phyloP scores from a whole-genome alignment of 768 basidiomycete species.

The Chalciporus chontae region DNA sequence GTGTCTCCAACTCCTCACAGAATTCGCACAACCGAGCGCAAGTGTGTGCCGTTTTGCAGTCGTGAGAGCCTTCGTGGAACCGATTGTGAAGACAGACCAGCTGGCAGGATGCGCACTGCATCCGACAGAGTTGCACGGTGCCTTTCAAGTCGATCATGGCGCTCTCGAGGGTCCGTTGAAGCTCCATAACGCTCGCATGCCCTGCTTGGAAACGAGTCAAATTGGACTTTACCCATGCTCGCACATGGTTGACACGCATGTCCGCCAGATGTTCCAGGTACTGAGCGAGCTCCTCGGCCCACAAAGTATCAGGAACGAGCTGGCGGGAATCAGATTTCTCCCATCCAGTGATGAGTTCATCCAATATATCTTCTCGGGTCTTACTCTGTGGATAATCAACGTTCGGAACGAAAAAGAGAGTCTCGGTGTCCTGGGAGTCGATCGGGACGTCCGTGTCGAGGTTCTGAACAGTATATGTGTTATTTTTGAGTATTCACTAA shows the following conservation, averaged over 20 bases:
- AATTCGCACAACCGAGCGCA: slow-evolving; percentile 46
- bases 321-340: slow-evolving; percentile 30
- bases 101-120: slow-evolving; percentile 46
- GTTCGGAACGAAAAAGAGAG: slow-evolving; percentile 34
- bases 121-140: slow-evolving; percentile 48
- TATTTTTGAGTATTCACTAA: neutral
- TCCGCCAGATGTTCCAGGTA: slow-evolving; percentile 44
- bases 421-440: slow-evolving; percentile 32
- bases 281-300: slow-evolving; percentile 37
- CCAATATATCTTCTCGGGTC: slow-evolving; percentile 11
- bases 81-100: slow-evolving; percentile 46
- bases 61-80: slow-evolving; percentile 44
- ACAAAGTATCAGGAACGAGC: slow-evolving; percentile 37
- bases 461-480: slow-evolving; percentile 35
- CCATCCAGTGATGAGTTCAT: slow-evolving; percentile 30
- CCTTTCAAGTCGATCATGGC: slow-evolving; percentile 44
- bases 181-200: slow-evolving; percentile 41
- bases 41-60: slow-evolving; percentile 47
- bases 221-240: slow-evolving; percentile 49
- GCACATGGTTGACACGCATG: slow-evolving; percentile 44
- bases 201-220: slow-evolving; percentile 44
- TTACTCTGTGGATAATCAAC: slow-evolving; percentile 12
- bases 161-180: slow-evolving; percentile 43
- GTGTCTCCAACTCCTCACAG: slow-evolving; percentile 29
- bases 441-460: slow-evolving; percentile 48